These are phyloP conservation scores for Podospora comata DNA, from an alignment of 495 filamentous ascomycete species.

Conservation along the genomic window DNA sequence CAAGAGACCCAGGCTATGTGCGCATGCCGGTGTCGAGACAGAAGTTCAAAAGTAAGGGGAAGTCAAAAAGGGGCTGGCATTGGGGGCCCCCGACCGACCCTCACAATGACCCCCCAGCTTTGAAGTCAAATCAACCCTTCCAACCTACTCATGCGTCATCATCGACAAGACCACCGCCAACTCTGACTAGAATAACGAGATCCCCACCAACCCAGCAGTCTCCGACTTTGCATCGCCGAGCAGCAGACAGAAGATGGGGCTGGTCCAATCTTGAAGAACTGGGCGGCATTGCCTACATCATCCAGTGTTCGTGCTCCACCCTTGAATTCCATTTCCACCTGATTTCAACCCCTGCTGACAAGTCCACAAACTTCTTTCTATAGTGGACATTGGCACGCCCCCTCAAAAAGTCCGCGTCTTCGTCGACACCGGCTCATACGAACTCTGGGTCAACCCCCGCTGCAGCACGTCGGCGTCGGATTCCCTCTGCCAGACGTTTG, in stretches of 20 bases:
- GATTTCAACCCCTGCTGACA: background rate
- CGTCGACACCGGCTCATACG: constrained; percentile 48
- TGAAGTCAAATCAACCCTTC: background rate
- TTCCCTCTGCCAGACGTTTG: constrained; percentile 37
- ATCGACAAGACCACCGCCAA: background rate
- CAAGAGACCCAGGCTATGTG: constrained; percentile 26
- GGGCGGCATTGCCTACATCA: constrained; percentile 41
- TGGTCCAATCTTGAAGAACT: constrained; percentile 33
- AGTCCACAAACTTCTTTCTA: background rate
- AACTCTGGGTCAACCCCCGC: constrained; percentile 44
- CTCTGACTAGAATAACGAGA: background rate
- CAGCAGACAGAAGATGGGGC: constrained; percentile 24
- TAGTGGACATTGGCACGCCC: constrained; percentile 45
- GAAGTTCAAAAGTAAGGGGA: constrained; percentile 29
- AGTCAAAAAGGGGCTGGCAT: constrained; percentile 24
- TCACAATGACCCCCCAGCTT: constrained; percentile 1
- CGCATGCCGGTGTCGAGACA: constrained; percentile 29
- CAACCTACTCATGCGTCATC: background rate
- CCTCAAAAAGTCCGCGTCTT: constrained; percentile 41
- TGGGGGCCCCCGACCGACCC: constrained; percentile 19
- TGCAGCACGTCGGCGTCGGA: constrained; percentile 39
- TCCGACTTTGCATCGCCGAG: background rate
- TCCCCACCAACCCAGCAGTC: background rate
- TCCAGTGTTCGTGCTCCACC: constrained; percentile 32
- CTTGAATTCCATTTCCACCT: background rate